phyloP scores from a whole-genome alignment of 352 stramenopile genomes.

The Pythium monospermum region DNA sequence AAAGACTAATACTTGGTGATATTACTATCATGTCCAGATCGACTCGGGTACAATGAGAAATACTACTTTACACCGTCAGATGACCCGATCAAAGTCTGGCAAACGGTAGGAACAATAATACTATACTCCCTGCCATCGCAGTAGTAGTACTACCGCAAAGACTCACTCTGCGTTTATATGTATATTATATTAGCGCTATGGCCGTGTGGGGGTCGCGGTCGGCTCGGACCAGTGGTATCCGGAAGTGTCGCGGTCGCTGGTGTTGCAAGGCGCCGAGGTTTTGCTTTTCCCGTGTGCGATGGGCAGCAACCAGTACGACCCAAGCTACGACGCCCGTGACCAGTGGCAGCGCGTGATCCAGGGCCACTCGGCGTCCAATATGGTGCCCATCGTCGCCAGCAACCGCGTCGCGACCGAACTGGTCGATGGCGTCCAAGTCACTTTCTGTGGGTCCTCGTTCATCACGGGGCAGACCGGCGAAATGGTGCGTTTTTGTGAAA shows the following conservation, averaged over 20 bases:
- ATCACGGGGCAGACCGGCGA: constrained; percentile 89
- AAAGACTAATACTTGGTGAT: background rate
- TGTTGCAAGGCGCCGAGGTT: constrained; percentile 87
- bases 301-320: constrained; percentile 86
- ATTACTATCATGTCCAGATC: constrained; percentile 36
- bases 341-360: constrained; percentile 93
- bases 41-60: constrained; percentile 89
- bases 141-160: background rate
- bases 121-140: too few relatives aligned
- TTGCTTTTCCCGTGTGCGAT: constrained; percentile 78
- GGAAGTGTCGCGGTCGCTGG: constrained; percentile 83
- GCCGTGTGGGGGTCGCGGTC: constrained; percentile 84
- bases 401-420: constrained; percentile 87
- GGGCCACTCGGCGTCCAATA: constrained; percentile 85
- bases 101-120: constrained; percentile 82
- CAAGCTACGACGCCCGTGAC: constrained; percentile 78
- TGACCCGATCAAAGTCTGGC: constrained; percentile 86
- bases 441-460: constrained; percentile 91
- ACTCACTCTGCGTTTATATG: background rate
- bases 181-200: constrained; percentile 76
- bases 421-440: constrained; percentile 75
- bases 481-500: constrained; percentile 43
- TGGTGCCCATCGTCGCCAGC: constrained; percentile 88
- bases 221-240: constrained; percentile 93
- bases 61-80: constrained; percentile 92